phyloP scores from a whole-genome alignment of 257 asterid genomes.

The Nyctanthes arbortristis region DNA sequence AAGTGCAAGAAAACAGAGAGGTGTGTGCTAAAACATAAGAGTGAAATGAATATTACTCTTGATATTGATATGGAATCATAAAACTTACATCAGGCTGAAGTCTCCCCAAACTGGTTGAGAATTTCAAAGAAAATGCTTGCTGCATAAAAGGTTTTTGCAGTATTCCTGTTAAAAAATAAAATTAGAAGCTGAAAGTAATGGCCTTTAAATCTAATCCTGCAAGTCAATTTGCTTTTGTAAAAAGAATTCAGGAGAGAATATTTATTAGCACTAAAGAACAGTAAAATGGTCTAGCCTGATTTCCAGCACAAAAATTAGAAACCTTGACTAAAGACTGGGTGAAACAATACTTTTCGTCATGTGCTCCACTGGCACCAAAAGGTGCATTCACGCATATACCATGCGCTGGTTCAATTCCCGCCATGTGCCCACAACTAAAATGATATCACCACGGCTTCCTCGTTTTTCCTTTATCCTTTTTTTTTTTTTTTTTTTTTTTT shows the following conservation, averaged over 20 bases:
- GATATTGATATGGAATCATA: neutral
- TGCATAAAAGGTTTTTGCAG: conserved; percentile 98
- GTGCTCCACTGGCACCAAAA: neutral
- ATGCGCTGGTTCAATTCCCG: no score
- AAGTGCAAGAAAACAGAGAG: neutral
- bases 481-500: no score
- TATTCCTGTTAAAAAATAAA: conserved; percentile 56
- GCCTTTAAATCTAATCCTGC: neutral
- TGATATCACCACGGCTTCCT: no score
- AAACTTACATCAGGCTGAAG: conserved; percentile 91
- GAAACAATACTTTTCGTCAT: neutral
- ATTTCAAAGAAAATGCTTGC: conserved; percentile 96
- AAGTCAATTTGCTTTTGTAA: neutral
- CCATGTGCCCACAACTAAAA: no score
- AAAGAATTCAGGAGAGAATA: conserved; percentile 8
- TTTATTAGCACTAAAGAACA: neutral
- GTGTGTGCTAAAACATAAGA: neutral
- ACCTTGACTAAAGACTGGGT: neutral
- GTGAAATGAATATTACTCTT: neutral
- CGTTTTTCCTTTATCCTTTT: no score
- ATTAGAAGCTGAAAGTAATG: conserved; percentile 23
- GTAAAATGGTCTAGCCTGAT: no score
- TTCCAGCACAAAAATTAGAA: neutral
- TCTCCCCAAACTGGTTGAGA: conserved; percentile 83
- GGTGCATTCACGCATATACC: neutral